A percentile compares a stretch with the other conserved stretches of the same genome.
phyloP scores from a whole-genome alignment of 2,329 filamentous ascomycete genomes.

The Rhytidhysteron rufulum region DNA sequence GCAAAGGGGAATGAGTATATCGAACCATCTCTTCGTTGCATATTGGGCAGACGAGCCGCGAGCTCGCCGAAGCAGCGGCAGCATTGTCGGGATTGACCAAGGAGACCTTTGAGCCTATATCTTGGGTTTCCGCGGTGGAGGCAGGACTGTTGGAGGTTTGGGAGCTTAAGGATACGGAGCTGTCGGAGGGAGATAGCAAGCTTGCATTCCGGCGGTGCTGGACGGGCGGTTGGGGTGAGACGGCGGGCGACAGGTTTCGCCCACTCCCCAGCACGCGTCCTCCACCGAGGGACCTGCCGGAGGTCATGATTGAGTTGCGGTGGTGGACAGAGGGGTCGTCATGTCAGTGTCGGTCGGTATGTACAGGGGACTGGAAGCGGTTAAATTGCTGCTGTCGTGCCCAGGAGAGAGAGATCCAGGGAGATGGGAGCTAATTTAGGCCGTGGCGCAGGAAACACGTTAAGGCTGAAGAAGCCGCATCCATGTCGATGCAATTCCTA shows the following conservation, averaged over 20 bases:
- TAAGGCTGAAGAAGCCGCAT: no score
- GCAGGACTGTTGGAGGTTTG: constrained; percentile 69
- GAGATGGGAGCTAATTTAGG: constrained; percentile 7
- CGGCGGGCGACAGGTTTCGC: constrained; percentile 69
- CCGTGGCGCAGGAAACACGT: constrained; percentile 3
- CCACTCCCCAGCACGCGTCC: constrained; percentile 87
- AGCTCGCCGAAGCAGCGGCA: constrained; percentile 55
- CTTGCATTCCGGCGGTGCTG: constrained; percentile 42
- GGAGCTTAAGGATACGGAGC: constrained; percentile 74
- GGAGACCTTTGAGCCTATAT: constrained; percentile 77
- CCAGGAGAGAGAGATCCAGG: constrained; percentile 1
- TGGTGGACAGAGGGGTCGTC: constrained; percentile 14
- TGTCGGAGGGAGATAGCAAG: constrained; percentile 61
- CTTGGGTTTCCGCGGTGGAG: constrained; percentile 67
- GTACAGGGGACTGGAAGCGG: constrained; percentile 1
- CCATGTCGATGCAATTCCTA: no score
- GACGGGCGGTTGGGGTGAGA: constrained; percentile 33
- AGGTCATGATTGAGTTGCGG: constrained; percentile 28
- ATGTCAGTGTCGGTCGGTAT: constrained; percentile 9
- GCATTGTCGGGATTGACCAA: constrained; percentile 58
- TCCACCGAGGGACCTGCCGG: constrained; percentile 71
- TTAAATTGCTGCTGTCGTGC: constrained; percentile 4
- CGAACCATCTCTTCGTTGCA: constrained; percentile 94
- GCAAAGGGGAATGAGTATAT: constrained; percentile 1
- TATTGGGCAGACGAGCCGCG: constrained; percentile 87